Evolutionary conservation across 73 alveolate genomes (phyloP).

Genomic region (Paramecium sexaurelia): DNA sequence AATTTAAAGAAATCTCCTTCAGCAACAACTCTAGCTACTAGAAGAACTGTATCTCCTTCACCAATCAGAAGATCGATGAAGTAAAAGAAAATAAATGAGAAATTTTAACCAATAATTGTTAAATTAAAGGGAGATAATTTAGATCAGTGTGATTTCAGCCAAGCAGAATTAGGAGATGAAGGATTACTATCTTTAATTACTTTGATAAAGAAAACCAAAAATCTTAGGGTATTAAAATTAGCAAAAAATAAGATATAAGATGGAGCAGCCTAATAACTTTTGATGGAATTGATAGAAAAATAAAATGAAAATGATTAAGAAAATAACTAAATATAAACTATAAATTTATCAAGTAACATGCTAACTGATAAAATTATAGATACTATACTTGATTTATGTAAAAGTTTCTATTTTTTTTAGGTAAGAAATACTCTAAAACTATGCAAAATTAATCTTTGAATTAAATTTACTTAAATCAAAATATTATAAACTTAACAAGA

Average conservation of each 20-base stretch:
- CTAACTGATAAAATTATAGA: conserved; percentile 16
- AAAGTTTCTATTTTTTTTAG: neutral
- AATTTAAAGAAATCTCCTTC: conserved; percentile 6
- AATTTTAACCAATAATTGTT: neutral
- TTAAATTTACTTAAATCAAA: neutral
- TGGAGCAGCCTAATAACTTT: neutral
- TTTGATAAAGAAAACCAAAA: neutral
- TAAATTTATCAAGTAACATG: conserved; percentile 15
- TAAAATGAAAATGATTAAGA: neutral
- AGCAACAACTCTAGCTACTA: neutral
- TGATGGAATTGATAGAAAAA: neutral
- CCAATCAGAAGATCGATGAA: conserved; percentile 37
- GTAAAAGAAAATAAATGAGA: conserved; percentile 18
- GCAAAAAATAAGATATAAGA: conserved; percentile 34
- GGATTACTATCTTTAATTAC: neutral
- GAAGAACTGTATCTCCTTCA: conserved; percentile 1
- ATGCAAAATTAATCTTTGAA: neutral
- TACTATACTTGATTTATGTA: neutral
- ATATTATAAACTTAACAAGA: neutral
- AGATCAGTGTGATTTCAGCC: neutral
- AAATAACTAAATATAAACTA: neutral
- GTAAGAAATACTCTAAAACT: neutral
- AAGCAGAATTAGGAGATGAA: conserved; percentile 46
- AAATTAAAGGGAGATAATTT: neutral
- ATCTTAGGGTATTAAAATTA: neutral